Evolutionary conservation across 352 stramenopile species (phyloP), one percentile per base, ranked within the genome.

Genomic region (Nothophytophthora sp.): DNA sequence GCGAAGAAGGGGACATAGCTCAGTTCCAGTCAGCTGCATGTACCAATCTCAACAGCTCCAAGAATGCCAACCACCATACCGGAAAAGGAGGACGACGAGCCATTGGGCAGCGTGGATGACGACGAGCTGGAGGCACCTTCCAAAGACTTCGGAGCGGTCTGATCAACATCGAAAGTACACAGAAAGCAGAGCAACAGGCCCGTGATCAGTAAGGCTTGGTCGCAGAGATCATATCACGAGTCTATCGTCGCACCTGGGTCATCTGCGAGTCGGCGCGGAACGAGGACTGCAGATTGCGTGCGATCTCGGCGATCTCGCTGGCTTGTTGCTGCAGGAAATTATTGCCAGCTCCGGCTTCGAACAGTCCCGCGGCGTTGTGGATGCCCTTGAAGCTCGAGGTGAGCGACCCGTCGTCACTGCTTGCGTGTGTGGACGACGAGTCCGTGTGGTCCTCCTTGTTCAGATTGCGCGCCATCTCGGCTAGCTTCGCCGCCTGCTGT

Each of bases 281-380:
- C 4, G 68, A 73, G 24, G 75, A 85, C 54, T 89, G 73, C 36
- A 89, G 45, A 38, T 68, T 89, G 16, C 76, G 68, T 11, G 78
- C 76, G 32, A 87, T 82, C 42, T 85, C 78, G 0, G 69, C 76
- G 11, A 89, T 56, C 52, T 89, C 78, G 52, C 81, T 80, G 12
- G 76, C 69, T 53, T 86, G 70, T 39, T 81, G 71, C 53, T 87
- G 67, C 28, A 85, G 60, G 47, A 70, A 71, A 8, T 81, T 69
- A 49, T 78, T 81, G 34, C 49, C 53, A 44, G 44, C 22, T 18
- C 40, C 50, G 11, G 23, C 50, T 15, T 63, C 63, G 29, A 55
- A 48, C 7, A 53, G 42, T 20, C 59, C 35, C 18, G 24, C 19
- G 8, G 49, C 29, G 42, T 33, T 60, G 12, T 70, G 40, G 11